Base-by-base conservation (phyloP, 371 early-diverging fungal species). In the Lichtheimia ornata region DNA sequence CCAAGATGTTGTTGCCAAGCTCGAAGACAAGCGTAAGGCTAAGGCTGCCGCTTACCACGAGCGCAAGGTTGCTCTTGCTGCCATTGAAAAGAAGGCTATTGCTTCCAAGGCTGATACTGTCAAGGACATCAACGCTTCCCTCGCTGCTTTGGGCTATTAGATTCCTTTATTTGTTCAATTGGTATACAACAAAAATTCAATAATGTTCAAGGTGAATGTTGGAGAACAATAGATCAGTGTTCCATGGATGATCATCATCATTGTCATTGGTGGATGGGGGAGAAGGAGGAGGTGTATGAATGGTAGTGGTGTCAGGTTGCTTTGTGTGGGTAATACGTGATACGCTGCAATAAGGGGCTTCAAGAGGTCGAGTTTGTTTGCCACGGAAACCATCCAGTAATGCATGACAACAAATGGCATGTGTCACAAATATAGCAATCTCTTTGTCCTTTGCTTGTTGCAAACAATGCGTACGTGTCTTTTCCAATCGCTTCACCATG, bases 21-120 rank as follows among this genome's bases (percentile, higher is more conserved):
- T 97, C 62, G 98, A 97, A 85, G 93, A 89, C 74, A 96, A 96
- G 92, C 90, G 98, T 79, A 97, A 95, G 92, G 93, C 89, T 81
- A 89, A 92, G 84, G 77, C 87, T 78, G 77, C 88, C 67, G 94
- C 91, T 62, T 96, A 84, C 90, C 93, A 94, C 84, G 89, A 94
- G 74, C 89, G 90, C 84, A 94, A 94, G 90, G 47, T 59, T 44
- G 72, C 73, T 44, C 62, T 76, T 35, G 61, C 64, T 57, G 70
- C 70, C 51, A 61, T 76, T 56, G 63, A 72, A 58, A 68, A 71
- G 67, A 76, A 76, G 73, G 76, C 76, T 61, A 53, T 73, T 56
- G 69, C 57, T 20, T 70, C 73, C 65, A 76, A 76, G 73, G 73
- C 69, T 51, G 76, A 64, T 68, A 55, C 69, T 30, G 42, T 76